These are phyloP conservation scores for Gentiana straminea DNA, from an alignment of 257 asterid genomes.

Conservation along the genomic window DNA sequence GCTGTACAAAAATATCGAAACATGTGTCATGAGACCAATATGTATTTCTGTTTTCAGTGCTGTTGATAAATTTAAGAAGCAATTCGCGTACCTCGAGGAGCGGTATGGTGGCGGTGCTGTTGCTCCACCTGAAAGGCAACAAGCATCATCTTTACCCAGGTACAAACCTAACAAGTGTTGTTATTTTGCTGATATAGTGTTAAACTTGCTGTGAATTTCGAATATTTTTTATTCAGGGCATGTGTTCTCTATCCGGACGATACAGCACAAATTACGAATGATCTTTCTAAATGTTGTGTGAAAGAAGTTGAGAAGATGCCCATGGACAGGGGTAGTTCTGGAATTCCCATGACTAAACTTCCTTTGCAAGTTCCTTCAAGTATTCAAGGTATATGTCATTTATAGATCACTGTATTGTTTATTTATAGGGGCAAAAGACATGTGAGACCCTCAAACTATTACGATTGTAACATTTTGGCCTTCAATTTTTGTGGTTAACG, in stretches of 20 bases:
- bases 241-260: constrained; percentile 61
- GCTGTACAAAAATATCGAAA: too few relatives aligned
- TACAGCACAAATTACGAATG: constrained; percentile 46
- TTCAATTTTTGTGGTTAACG: too few relatives aligned
- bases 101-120: constrained; percentile 63
- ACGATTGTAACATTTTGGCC: too few relatives aligned
- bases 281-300: constrained; percentile 64
- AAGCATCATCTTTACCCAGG: constrained; percentile 96
- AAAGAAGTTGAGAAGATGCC: constrained; percentile 58
- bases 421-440: too few relatives aligned
- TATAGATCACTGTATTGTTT: background rate
- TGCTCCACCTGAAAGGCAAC: constrained; percentile 92
- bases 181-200: background rate
- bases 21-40: too few relatives aligned
- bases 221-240: constrained; percentile 38
- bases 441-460: too few relatives aligned
- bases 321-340: constrained; percentile 32
- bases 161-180: constrained; percentile 2
- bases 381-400: constrained; percentile 49
- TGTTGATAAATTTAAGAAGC: constrained; percentile 94
- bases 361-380: constrained; percentile 80
- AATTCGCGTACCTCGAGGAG: constrained; percentile 92
- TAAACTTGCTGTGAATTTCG: constrained; percentile 1
- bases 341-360: constrained; percentile 49
- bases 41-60: constrained; percentile 37